These are phyloP conservation scores for Termitomyces sp. DNA, from an alignment of 768 basidiomycete genomes.

Conservation along the genomic window DNA sequence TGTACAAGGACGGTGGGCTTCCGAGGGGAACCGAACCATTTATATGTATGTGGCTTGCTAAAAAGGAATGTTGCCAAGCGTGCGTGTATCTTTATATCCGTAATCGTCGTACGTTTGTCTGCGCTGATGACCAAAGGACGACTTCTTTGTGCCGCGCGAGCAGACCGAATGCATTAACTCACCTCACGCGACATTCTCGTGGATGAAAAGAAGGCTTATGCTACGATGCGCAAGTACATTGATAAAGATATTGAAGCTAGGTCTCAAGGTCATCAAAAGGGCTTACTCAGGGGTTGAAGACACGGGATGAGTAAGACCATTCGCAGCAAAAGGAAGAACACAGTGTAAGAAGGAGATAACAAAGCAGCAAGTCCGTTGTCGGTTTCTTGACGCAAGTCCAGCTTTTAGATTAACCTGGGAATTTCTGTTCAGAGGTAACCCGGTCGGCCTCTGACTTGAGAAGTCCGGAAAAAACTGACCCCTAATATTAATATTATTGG, in stretches of 20 bases:
- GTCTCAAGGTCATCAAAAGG: background rate
- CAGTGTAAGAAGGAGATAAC: background rate
- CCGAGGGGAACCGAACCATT: background rate
- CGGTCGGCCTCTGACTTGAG: background rate
- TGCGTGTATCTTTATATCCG: background rate
- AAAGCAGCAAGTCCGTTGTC: background rate
- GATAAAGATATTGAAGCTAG: no score
- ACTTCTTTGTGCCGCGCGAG: constrained; percentile 1
- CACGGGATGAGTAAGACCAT: background rate
- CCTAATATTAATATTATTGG: background rate
- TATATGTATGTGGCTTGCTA: background rate
- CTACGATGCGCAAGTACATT: background rate
- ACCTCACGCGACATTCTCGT: background rate
- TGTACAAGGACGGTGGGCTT: background rate
- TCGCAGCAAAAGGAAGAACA: background rate
- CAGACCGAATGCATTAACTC: background rate
- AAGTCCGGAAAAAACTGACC: background rate
- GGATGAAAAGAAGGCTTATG: background rate
- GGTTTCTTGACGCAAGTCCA: background rate
- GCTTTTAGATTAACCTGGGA: background rate
- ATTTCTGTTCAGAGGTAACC: background rate
- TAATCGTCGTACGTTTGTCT: constrained; percentile 4
- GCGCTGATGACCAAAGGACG: constrained; percentile 8
- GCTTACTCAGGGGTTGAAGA: background rate
- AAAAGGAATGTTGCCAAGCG: background rate